A percentile compares a stretch with the other conserved stretches of the same genome.
Conservation (phyloP, 2,329 filamentous ascomycete species). For the Colletotrichum chrysophilum region DNA sequence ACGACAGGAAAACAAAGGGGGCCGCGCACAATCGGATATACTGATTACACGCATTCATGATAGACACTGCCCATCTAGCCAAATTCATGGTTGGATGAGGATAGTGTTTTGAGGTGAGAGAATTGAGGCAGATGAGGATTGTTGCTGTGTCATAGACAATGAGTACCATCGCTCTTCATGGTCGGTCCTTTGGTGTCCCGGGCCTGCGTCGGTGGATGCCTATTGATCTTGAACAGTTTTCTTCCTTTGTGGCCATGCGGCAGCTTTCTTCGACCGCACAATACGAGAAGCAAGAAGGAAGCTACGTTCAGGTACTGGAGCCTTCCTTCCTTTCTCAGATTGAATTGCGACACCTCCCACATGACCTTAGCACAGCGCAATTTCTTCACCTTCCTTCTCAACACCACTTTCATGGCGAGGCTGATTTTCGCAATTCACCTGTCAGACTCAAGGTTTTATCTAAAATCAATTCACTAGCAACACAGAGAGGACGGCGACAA, state of each 20-base stretch:
- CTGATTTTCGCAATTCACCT: not conserved
- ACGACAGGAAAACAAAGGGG: no score
- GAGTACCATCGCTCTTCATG: not conserved
- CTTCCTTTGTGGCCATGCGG: not conserved
- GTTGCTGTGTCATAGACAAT: not conserved
- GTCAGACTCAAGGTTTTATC: not conserved
- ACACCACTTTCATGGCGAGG: fast-evolving
- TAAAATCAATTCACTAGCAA: no score
- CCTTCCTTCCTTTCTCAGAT: not conserved
- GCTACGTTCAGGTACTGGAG: not conserved
- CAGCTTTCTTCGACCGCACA: not conserved
- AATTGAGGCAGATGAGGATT: not conserved
- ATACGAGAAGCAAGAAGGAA: not conserved
- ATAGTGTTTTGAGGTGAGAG: not conserved
- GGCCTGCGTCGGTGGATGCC: not conserved
- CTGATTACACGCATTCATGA: no score
- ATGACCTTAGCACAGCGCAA: not conserved
- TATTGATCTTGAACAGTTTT: not conserved
- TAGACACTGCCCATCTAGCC: no score
- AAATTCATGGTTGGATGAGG: not conserved
- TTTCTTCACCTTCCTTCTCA: not conserved
- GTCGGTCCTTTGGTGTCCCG: not conserved
- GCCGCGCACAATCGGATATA: no score
- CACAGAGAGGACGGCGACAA: fast-evolving
- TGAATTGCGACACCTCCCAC: not conserved